Evolutionary conservation across 2,329 filamentous ascomycete species (phyloP), one percentile per base, ranked within the genome.

Genomic region (Pezicula rhizophila): DNA sequence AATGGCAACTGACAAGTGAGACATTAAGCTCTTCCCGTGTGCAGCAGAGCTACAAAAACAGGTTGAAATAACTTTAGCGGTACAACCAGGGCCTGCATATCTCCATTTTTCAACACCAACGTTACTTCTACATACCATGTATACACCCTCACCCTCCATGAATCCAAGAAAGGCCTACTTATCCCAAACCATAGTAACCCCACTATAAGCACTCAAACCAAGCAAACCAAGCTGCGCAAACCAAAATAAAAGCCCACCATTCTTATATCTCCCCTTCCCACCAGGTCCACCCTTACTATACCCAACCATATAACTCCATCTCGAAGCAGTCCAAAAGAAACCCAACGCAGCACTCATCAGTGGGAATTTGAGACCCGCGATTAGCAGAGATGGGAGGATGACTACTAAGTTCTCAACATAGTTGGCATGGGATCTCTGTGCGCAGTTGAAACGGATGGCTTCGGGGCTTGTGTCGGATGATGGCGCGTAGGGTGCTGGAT

Each of bases 391-490:
- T 18, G 67, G 70, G 10, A 84, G 59, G 60, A 78, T 71, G 3
- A 78, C 69, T 8, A 74, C 67, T 33, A 78, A 69, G 66, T 79
- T 82, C 70, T 86, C 83, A 55, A 72, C 73, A 67, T 74, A 85
- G 71, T 85, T 84, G 57, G 70, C 67, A 63, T 86, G 82, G 8
- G 79, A 75, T 42, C 79, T 77, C 60, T 84, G 80, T 46, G 77
- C 77, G 69, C 80, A 84, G 72, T 86, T 86, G 70, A 85, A 85
- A 46, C 64, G 61, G 63, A 67, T 76, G 8, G 63, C 63, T 42
- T 47, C 59, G 8, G 45, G 39, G 75, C 57, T 56, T 20, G 55
- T 62, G 23, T 56, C 53, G 4, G 55, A 51, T 0, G 42, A 25
- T 0, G 56, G 55, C 0, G 57, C 81, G 58, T 84, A 85, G 39